phyloP scores from a whole-genome alignment of 2,329 filamentous ascomycete genomes.

The Gaeumannomyces tritici region DNA sequence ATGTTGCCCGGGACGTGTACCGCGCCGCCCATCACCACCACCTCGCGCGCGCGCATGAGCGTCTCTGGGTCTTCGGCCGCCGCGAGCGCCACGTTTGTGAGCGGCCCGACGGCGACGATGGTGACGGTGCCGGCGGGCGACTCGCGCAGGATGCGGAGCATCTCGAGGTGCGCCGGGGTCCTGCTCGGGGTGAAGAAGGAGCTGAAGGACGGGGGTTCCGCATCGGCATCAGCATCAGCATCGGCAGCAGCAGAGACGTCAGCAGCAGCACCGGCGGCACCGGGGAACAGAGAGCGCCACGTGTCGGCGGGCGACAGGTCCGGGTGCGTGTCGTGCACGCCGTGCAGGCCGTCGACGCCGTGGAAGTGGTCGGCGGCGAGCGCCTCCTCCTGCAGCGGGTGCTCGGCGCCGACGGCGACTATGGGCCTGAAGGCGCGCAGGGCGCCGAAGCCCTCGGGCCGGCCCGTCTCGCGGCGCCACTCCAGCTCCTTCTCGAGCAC shows the following conservation, averaged over 20 bases:
- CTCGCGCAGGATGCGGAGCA: slow-evolving; percentile 74
- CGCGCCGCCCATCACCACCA: slow-evolving; percentile 92
- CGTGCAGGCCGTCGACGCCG: slow-evolving; percentile 66
- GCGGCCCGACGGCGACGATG: slow-evolving; percentile 80
- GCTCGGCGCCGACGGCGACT: slow-evolving; percentile 77
- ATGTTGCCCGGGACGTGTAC: slow-evolving; percentile 74
- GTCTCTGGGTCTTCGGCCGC: slow-evolving; percentile 82
- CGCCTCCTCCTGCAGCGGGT: slow-evolving; percentile 74
- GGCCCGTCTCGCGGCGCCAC: slow-evolving; percentile 66
- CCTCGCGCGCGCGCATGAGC: slow-evolving; percentile 80
- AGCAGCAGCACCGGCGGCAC: slow-evolving; percentile 11
- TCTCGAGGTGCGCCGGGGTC: slow-evolving; percentile 69
- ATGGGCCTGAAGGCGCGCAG: slow-evolving; percentile 68
- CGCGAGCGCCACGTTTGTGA: slow-evolving; percentile 89
- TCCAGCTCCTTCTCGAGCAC: slow-evolving; percentile 80
- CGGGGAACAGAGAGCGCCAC: slow-evolving; percentile 61
- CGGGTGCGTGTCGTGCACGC: slow-evolving; percentile 62
- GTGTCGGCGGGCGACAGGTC: slow-evolving; percentile 65
- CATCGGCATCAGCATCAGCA: no score
- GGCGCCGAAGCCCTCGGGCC: slow-evolving; percentile 60
- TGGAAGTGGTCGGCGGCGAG: slow-evolving; percentile 83
- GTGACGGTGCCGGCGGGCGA: slow-evolving; percentile 78
- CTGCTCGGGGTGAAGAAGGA: slow-evolving; percentile 68
- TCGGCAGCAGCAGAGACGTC: no score
- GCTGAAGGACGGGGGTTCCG: slow-evolving; percentile 34